Conservation (phyloP, 257 asterid genomes). For the Scutellaria baicalensis region DNA sequence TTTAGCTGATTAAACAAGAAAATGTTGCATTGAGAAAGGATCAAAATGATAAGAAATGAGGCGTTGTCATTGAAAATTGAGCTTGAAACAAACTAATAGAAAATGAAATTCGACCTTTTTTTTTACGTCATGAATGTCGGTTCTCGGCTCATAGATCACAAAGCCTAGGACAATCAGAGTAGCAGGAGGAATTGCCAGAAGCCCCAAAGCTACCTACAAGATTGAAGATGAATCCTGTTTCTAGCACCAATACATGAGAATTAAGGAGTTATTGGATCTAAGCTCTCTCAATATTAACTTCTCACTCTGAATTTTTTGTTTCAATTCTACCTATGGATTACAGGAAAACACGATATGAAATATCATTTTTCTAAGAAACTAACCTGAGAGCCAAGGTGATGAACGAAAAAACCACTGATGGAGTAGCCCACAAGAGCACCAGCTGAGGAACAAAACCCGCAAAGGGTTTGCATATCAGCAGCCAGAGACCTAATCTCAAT, state of each 20-base stretch:
- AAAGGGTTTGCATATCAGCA: conserved; percentile 63
- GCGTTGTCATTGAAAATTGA: too few relatives aligned
- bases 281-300: too few relatives aligned
- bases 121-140: conserved; percentile 13
- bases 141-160: conserved; percentile 31
- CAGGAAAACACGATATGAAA: neutral
- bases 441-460: conserved; percentile 44
- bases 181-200: conserved; percentile 35
- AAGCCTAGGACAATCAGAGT: conserved; percentile 28
- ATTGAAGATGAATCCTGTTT: neutral
- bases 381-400: conserved; percentile 59
- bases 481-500: conserved; percentile 49
- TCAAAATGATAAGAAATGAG: neutral
- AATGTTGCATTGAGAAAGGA: neutral
- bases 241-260: neutral
- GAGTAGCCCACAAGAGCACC: conserved; percentile 71
- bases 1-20: neutral
- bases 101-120: conserved; percentile 18
- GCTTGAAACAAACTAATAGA: neutral
- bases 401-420: conserved; percentile 60
- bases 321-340: too few relatives aligned
- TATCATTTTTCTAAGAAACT: neutral
- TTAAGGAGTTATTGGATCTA: neutral
- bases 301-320: too few relatives aligned
- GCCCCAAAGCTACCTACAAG: conserved; percentile 32